Conservation (phyloP, 1,284 basidiomycete species). For the Prillingera fragicola region DNA sequence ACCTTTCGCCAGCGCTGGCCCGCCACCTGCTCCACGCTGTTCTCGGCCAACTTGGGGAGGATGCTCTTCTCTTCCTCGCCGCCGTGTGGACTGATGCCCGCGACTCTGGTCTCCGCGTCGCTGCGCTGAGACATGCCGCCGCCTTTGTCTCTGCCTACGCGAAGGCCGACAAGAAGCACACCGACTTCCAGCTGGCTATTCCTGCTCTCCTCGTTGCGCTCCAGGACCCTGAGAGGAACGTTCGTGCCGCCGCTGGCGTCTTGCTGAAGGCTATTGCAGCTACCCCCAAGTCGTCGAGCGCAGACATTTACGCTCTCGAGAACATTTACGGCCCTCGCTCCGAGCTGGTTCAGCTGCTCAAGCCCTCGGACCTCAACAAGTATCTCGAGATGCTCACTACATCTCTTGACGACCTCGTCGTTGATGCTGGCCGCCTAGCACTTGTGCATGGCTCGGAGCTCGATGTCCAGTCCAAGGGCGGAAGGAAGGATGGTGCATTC, state of each 20-base stretch:
- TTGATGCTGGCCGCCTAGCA: constrained; percentile 63
- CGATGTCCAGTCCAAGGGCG: constrained; percentile 46
- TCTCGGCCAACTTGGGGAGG: constrained; percentile 64
- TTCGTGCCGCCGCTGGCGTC: constrained; percentile 63
- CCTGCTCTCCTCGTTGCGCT: constrained; percentile 69
- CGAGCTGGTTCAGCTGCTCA: constrained; percentile 72
- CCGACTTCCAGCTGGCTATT: constrained; percentile 78
- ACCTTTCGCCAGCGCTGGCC: constrained; percentile 52
- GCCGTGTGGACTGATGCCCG: constrained; percentile 56
- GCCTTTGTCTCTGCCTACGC: constrained; percentile 53
- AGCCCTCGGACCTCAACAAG: constrained; percentile 61
- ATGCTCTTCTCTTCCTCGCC: constrained; percentile 73
- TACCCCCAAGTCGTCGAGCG: constrained; percentile 34
- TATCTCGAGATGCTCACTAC: constrained; percentile 61
- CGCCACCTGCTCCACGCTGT: constrained; percentile 59
- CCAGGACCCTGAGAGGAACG: constrained; percentile 52
- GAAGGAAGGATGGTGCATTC: constrained; percentile 64
- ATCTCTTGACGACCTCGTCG: constrained; percentile 59
- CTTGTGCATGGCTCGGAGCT: constrained; percentile 53
- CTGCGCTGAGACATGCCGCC: constrained; percentile 73
- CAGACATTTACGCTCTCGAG: constrained; percentile 73
- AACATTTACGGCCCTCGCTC: constrained; percentile 66
- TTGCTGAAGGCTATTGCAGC: constrained; percentile 48
- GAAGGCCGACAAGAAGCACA: constrained; percentile 14
- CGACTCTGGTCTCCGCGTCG: constrained; percentile 53